phyloP scores from a whole-genome alignment of 2,329 filamentous ascomycete species.

The Tolypocladium nubicola region DNA sequence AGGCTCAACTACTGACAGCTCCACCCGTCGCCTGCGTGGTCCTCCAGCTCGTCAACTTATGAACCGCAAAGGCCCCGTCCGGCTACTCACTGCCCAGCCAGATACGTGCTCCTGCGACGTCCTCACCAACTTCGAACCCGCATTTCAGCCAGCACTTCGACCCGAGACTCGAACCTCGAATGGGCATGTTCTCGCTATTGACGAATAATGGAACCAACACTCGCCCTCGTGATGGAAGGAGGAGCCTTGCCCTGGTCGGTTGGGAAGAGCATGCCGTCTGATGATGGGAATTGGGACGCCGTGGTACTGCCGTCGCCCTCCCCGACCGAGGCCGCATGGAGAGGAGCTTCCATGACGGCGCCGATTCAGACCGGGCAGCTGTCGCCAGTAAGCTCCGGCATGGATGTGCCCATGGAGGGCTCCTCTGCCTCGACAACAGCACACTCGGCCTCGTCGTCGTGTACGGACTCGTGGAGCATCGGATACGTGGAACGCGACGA shows the following conservation, averaged over 20 bases:
- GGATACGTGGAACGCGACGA: constrained; percentile 27
- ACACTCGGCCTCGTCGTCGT: constrained; percentile 36
- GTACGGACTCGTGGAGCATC: constrained; percentile 32
- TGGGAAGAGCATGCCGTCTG: constrained; percentile 32
- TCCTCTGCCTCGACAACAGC: constrained; percentile 30
- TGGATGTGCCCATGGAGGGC: constrained; percentile 30
- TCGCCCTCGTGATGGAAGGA: constrained; percentile 30
- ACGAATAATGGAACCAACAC: constrained; percentile 36
- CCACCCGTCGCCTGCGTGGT: constrained; percentile 13
- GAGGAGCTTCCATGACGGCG: constrained; percentile 9
- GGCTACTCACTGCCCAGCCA: constrained; percentile 8
- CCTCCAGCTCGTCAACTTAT: constrained; percentile 8
- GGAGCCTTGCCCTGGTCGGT: constrained; percentile 35
- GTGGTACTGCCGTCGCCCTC: constrained; percentile 20
- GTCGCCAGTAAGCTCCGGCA: constrained; percentile 41
- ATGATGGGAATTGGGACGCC: constrained; percentile 22
- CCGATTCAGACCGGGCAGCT: constrained; percentile 35
- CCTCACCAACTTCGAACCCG: not conserved
- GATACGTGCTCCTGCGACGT: not conserved
- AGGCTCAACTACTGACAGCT: constrained; percentile 12
- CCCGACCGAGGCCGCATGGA: constrained; percentile 19
- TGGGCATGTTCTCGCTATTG: constrained; percentile 30
- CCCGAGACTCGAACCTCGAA: not conserved
- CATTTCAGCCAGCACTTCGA: not conserved
- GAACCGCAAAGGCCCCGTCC: constrained; percentile 7